phyloP scores from a whole-genome alignment of 208 protist genomes.

The Balamuthia mandrillaris region DNA sequence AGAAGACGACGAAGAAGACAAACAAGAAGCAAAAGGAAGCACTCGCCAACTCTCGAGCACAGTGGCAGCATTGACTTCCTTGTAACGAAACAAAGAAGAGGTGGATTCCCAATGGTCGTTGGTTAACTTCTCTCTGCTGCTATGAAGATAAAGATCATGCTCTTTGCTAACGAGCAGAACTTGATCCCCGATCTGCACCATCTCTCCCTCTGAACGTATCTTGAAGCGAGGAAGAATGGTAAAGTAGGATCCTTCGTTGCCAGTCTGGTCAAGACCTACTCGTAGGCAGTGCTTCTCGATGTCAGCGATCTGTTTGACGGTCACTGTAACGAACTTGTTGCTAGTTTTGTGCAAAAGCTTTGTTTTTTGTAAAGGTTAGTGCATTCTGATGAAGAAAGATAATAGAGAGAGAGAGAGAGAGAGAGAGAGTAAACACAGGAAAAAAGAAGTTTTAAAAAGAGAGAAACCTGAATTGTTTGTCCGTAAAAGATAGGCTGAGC shows the following conservation, averaged over 20 bases:
- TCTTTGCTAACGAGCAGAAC: neutral
- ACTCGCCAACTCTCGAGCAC: slow-evolving; percentile 14
- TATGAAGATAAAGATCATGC: neutral
- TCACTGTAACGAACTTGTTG: slow-evolving; percentile 27
- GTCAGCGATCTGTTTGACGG: neutral
- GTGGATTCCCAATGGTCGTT: neutral
- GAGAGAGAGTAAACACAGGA: no score
- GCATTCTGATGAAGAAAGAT: no score
- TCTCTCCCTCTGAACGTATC: neutral
- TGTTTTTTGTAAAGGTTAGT: no score
- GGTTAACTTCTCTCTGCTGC: slow-evolving; percentile 3
- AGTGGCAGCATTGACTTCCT: neutral
- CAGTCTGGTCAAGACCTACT: neutral
- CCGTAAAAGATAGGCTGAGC: no score
- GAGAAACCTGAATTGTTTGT: no score
- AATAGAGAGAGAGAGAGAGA: no score
- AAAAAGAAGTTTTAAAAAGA: no score
- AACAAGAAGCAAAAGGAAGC: neutral
- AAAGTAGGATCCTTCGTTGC: slow-evolving; percentile 21
- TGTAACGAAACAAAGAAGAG: neutral
- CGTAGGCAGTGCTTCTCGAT: slow-evolving; percentile 17
- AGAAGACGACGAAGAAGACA: no score
- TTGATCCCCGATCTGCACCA: neutral
- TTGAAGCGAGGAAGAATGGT: slow-evolving; percentile 25
- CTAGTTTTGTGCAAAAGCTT: neutral